phyloP scores from a whole-genome alignment of 805 yeast genomes.

The Nakazawaea pomicola region DNA sequence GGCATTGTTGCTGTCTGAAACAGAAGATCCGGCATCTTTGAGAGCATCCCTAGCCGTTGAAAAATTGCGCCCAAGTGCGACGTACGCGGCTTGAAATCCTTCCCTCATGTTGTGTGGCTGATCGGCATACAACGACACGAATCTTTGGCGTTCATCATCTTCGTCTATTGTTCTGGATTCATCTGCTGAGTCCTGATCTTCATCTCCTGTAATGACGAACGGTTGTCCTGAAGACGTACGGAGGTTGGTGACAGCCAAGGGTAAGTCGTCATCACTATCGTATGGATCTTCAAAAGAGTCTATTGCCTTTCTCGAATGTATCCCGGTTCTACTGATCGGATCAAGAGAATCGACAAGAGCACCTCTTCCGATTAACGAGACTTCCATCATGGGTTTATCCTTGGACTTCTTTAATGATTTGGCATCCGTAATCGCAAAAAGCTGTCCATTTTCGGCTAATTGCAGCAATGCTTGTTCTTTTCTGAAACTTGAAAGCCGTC shows the following conservation, averaged over 20 bases:
- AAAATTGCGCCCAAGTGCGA: conserved; percentile 64
- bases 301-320: conserved; percentile 8
- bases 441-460: neutral
- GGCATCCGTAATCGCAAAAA: conserved; percentile 10
- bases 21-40: conserved; percentile 51
- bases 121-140: conserved; percentile 72
- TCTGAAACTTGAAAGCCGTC: conserved; percentile 27
- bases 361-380: conserved; percentile 11
- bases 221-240: conserved; percentile 12
- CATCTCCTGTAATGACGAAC: conserved; percentile 21
- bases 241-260: neutral
- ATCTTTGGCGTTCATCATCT: conserved; percentile 32
- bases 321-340: neutral
- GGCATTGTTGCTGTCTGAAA: conserved; percentile 60
- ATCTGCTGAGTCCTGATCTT: conserved; percentile 18
- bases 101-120: conserved; percentile 71
- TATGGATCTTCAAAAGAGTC: conserved; percentile 26
- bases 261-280: conserved; percentile 21
- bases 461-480: too few species aligned
- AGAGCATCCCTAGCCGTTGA: conserved; percentile 62
- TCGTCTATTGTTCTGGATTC: too few species aligned
- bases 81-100: conserved; percentile 74
- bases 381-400: neutral
- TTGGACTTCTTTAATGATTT: conserved; percentile 5
- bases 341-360: conserved; percentile 1